A percentile compares a stretch with the other conserved stretches of the same genome.
These are phyloP conservation scores for Chytriomyces sp. DNA, from an alignment of 192 early-diverging fungal genomes.

Conservation along the genomic window DNA sequence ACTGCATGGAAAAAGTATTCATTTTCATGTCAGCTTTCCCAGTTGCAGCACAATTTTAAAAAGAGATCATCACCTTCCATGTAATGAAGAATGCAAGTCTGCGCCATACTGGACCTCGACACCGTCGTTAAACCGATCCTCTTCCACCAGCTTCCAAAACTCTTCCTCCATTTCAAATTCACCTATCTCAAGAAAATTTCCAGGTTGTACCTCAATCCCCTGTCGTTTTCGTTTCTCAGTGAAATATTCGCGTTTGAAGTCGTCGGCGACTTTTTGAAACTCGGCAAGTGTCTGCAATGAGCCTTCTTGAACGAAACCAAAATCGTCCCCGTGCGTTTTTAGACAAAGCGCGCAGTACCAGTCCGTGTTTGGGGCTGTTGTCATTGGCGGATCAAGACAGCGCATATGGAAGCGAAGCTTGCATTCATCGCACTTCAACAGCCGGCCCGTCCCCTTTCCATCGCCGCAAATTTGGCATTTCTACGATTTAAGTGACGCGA, in stretches of 20 bases:
- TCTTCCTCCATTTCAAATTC: conserved; percentile 86
- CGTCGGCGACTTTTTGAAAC: conserved; percentile 78
- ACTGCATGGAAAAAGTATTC: conserved; percentile 39
- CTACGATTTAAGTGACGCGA: conserved; percentile 6
- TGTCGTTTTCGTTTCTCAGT: conserved; percentile 40
- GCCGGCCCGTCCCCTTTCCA: conserved; percentile 59
- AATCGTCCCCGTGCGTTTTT: conserved; percentile 76
- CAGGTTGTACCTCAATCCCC: conserved; percentile 11
- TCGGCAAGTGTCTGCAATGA: conserved; percentile 70
- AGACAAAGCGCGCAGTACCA: conserved; percentile 92
- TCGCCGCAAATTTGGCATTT: conserved; percentile 53
- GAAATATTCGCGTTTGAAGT: conserved; percentile 83
- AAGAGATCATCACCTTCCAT: conserved; percentile 72
- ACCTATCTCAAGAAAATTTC: conserved; percentile 38
- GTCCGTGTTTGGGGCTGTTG: conserved; percentile 56
- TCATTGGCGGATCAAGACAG: conserved; percentile 74
- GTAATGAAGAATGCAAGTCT: conserved; percentile 85
- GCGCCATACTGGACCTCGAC: conserved; percentile 97
- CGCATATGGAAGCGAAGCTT: conserved; percentile 80
- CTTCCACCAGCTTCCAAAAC: conserved; percentile 89
- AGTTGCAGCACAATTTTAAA: conserved; percentile 13
- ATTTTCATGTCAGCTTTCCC: neutral
- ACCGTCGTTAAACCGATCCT: conserved; percentile 67
- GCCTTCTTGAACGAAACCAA: conserved; percentile 90
- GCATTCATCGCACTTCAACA: conserved; percentile 88